Evolutionary conservation across 106 monocot species (phyloP).

Genomic region (Dactylorhiza incarnata): DNA sequence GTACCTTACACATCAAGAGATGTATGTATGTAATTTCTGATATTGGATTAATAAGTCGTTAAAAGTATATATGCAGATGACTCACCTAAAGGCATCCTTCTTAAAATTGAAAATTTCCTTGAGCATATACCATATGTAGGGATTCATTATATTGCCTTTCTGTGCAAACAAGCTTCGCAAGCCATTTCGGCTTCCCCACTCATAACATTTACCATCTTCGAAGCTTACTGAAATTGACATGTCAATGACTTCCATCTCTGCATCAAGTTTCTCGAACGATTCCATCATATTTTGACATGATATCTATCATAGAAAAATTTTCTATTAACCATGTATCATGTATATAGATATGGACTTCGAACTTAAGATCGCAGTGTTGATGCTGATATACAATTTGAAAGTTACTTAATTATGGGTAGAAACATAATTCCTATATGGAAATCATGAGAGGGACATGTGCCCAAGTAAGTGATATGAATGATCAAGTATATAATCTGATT

Average conservation of each 20-base stretch:
- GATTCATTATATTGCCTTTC: slow-evolving; percentile 65
- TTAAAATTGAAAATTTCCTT: slow-evolving; percentile 68
- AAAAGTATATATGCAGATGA: not conserved
- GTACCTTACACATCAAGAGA: slow-evolving; percentile 38
- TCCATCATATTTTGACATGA: slow-evolving; percentile 87
- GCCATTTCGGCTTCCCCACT: slow-evolving; percentile 84
- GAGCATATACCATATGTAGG: slow-evolving; percentile 62
- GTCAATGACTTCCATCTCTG: slow-evolving; percentile 66
- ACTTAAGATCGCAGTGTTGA: not conserved
- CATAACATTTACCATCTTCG: slow-evolving; percentile 46
- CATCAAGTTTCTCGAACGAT: slow-evolving; percentile 50
- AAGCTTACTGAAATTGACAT: slow-evolving; percentile 90
- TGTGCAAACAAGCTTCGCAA: slow-evolving; percentile 58
- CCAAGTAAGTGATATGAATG: too few relatives aligned
- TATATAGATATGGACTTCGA: not conserved
- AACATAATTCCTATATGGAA: too few relatives aligned
- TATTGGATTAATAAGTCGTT: not conserved
- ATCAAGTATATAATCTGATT: too few relatives aligned
- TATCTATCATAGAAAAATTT: slow-evolving; percentile 26
- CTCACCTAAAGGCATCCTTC: slow-evolving; percentile 50
- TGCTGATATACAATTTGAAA: not conserved
- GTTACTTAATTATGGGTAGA: too few relatives aligned
- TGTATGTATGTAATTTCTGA: not conserved
- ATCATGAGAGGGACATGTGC: too few relatives aligned
- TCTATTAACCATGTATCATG: too few relatives aligned